Base-by-base conservation (phyloP, 805 yeast genomes). In the Candida caryicola region DNA sequence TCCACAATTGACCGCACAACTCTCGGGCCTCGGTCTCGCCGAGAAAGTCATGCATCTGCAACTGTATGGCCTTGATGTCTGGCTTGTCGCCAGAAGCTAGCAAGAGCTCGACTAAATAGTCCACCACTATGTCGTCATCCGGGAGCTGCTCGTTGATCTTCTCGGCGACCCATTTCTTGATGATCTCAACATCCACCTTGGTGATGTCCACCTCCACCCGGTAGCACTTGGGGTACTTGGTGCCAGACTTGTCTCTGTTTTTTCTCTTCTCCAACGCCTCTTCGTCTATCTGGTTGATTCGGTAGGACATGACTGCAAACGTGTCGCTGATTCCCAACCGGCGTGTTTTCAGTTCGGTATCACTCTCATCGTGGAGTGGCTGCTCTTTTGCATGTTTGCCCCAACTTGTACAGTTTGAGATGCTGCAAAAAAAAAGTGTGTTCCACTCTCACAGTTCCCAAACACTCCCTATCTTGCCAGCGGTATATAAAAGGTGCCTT, bases 81-180 rank as follows among this genome's bases (percentile, higher is more conserved):
- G 74, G 71, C 19, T 29, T 19, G 8, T 41, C 41, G 6, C 59
- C 66, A 6, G 55, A 62, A 9, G 53, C 56, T 3, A 47, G 39
- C 17, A 77, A 50, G 31, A 76, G 51, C 48, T 77, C 79, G 34
- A 55, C 53, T 3, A 71, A 51, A 39, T 72, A 75, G 28, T 71
- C 78, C 2, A 63, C 57, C 4, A 71, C 61, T 3, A 76, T 68
- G 17, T 76, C 82, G 45, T 77, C 82, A 32, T 73, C 79, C 0
- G 77, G 77, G 9, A 74, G 50, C 8, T 61, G 52, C 31, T 59
- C 50, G 12, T 60, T 52, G 21, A 75, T 39, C 34, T 54, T 47
- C 3, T 50, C 47, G 2, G 43, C 47, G 14, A 75, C 59, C 76
- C 79, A 76, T 12, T 45, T 44, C 34, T 60, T 55, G 3, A 76